phyloP scores from a whole-genome alignment of 495 filamentous ascomycete species.

The Saxispiralis lemnorum region DNA sequence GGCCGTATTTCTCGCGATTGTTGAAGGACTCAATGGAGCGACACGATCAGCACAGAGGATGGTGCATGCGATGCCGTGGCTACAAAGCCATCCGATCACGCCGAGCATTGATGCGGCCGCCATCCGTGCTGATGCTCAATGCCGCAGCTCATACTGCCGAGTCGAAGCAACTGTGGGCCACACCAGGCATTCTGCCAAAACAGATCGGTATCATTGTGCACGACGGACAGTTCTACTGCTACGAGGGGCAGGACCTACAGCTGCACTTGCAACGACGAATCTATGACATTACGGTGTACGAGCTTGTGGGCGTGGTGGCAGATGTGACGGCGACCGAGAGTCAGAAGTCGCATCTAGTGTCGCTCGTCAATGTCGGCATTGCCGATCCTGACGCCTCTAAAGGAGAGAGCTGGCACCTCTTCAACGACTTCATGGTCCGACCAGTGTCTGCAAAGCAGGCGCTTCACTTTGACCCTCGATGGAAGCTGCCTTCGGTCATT shows the following conservation, averaged over 20 bases:
- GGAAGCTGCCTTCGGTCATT: slow-evolving; percentile 81
- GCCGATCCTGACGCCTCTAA: slow-evolving; percentile 25
- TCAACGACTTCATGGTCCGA: slow-evolving; percentile 91
- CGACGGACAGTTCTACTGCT: slow-evolving; percentile 68
- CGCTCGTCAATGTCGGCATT: slow-evolving; percentile 65
- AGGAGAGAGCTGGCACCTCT: slow-evolving; percentile 68
- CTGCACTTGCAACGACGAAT: slow-evolving; percentile 43
- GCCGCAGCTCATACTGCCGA: slow-evolving; percentile 53
- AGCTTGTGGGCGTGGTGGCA: slow-evolving; percentile 75
- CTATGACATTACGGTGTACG: slow-evolving; percentile 65
- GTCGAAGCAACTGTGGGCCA: slow-evolving; percentile 64
- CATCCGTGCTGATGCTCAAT: slow-evolving; percentile 71
- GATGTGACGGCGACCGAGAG: slow-evolving; percentile 71
- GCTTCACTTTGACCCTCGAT: slow-evolving; percentile 64
- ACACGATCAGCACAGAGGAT: slow-evolving; percentile 64
- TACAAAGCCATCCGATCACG: slow-evolving; percentile 68
- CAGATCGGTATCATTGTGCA: slow-evolving; percentile 80
- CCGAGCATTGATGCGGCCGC: slow-evolving; percentile 61
- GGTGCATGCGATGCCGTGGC: slow-evolving; percentile 72
- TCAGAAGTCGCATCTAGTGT: slow-evolving; percentile 79
- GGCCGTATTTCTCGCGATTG: slow-evolving; percentile 57
- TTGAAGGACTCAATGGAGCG: slow-evolving; percentile 74
- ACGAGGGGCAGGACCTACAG: slow-evolving; percentile 70
- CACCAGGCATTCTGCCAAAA: slow-evolving; percentile 75
- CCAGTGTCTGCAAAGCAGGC: slow-evolving; percentile 66